phyloP scores from a whole-genome alignment of 768 basidiomycete species.

The Lyophyllum semitale region DNA sequence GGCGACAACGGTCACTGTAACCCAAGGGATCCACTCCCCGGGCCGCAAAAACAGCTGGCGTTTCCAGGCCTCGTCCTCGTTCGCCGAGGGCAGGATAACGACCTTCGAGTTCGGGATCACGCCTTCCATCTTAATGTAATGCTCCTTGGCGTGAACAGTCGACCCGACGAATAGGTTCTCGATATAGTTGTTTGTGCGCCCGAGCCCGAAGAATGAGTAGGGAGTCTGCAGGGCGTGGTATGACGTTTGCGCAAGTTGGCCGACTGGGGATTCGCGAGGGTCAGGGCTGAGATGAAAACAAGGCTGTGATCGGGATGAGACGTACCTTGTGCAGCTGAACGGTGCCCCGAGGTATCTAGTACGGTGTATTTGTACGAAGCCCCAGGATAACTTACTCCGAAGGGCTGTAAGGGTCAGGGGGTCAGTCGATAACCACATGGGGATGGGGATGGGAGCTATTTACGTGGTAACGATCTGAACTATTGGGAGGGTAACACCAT shows the following conservation, averaged over 20 bases:
- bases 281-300: conserved; percentile 1
- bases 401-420: conserved; percentile 57
- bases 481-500: conserved; percentile 66
- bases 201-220: conserved; percentile 95
- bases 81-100: conserved; percentile 81
- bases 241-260: conserved; percentile 89
- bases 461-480: conserved; percentile 73
- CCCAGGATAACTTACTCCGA: conserved; percentile 92
- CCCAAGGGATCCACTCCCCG: conserved; percentile 98
- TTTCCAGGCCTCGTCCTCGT: conserved; percentile 70
- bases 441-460: conserved; percentile 24
- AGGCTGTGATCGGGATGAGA: background rate
- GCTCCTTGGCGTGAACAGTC: conserved; percentile 68
- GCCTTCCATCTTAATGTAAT: conserved; percentile 93
- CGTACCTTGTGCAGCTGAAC: conserved; percentile 88
- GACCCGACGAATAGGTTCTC: conserved; percentile 98
- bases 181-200: conserved; percentile 98
- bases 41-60: conserved; percentile 89
- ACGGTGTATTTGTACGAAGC: conserved; percentile 98
- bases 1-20: conserved; percentile 82
- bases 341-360: conserved; percentile 83
- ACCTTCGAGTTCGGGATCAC: conserved; percentile 97
- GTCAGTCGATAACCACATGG: conserved; percentile 1
- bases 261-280: conserved; percentile 49
- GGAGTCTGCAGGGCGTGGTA: conserved; percentile 91